Evolutionary conservation across 2,329 filamentous ascomycete genomes (phyloP), one percentile per base, ranked within the genome.

Genomic region (Colletotrichum salicis): DNA sequence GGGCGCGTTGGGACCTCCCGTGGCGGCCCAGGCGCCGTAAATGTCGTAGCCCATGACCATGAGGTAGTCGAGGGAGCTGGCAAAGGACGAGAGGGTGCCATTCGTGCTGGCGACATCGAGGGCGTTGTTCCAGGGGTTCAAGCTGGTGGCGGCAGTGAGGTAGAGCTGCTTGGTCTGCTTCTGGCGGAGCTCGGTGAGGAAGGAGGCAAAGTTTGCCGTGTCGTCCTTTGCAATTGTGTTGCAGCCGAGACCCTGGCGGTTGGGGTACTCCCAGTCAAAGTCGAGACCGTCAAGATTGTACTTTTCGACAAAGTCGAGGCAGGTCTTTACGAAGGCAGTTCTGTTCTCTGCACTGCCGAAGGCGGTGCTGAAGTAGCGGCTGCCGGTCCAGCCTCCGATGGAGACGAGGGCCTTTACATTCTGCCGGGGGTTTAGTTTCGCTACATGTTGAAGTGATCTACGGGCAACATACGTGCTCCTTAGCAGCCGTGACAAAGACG

Each of bases 201-300:
- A 72, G 22, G 31, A 8, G 5, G 62, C 45, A 48, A 72, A 72
- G 66, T 72, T 72, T 59, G 70, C 65, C 11, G 70, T 72, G 37
- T 72, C 70, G 48, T 69, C 19, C 52, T 45, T 31, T 55, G 69
- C 69, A 29, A 72, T 72, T 45, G 48, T 31, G 65, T 72, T 72
- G 70, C 70, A 72, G 60, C 70, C 70, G 10, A 72, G 60, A 10
- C 70, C 70, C 55, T 72, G 70, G 37, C 70, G 70, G 70, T 70
- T 70, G 29, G 74, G 74, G 62, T 76, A 76, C 37, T 76, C 75
- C n/a, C 56, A 75, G 62, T 76, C 75, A 11, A 75, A 73, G 63
- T 76, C 75, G 7, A 76, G 56, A 19, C 75, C 74, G 31, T 76
- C 74, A 12, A 76, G 55, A 5, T 71, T 29, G 22, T 74, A 74